Base-by-base conservation (phyloP, 352 stramenopile genomes). In the Phytophthora ohioensis region DNA sequence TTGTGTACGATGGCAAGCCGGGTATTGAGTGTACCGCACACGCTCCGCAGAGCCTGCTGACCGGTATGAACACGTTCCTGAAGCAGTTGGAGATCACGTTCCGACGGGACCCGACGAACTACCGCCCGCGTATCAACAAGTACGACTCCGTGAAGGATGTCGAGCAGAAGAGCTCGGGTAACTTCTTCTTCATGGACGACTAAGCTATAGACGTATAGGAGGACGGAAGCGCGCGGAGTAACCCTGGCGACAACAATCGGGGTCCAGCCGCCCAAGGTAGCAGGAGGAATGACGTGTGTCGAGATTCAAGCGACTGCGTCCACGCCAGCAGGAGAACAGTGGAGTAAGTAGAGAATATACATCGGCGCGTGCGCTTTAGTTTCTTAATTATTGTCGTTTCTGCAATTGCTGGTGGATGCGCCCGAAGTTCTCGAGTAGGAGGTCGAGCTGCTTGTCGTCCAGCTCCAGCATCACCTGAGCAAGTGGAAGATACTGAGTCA, bases 51-150 rank as follows among this genome's bases (percentile, higher is more conserved):
- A 91, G 91, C 55, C 85, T 99, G 58, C 79, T 99, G 49, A 92
- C 88, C 43, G 97, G 98, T 57, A 99, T 99, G 98, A 99, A 99
- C 88, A 92, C 91, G 72, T 99, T 99, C 88, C 84, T 99, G 32
- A 98, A 99, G 82, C 94, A 98, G 71, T 82, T 99, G 38, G 81
- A 99, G 69, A 99, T 99, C 57, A 99, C 98, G 47, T 99, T 99
- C 93, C 92, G 98, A 88, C 91, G 98, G 76, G 98, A 99, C 84
- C 98, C 98, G 36, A 97, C 97, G 41, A 99, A 99, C 84, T 99
- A 91, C 85, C 94, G 98, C 60, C 98, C 98, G 57, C 95, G 98
- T 75, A 99, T 99, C 82, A 98, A 98, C 90, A 98, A 98, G 83
- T 89, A 82, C 69, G 87, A 95, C 63, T 99, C 96, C 13, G 95